Evolutionary conservation across 164 flowering plant genomes (phyloP).

Genomic region (Stephania japonica): DNA sequence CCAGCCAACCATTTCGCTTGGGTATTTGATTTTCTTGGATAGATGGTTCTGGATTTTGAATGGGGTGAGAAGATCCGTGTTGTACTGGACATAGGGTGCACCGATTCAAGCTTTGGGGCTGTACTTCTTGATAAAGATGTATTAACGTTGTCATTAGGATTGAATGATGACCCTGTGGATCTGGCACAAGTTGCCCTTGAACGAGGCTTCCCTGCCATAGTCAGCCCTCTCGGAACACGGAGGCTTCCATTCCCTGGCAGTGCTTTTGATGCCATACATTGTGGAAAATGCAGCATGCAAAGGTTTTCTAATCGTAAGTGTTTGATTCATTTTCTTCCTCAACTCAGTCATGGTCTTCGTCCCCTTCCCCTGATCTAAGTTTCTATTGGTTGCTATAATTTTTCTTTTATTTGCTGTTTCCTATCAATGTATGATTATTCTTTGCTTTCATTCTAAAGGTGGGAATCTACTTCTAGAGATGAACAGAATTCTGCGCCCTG

Average conservation of each 20-base stretch:
- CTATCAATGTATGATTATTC: slow-evolving; percentile 9
- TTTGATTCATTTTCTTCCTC: slow-evolving; percentile 1
- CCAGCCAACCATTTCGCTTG: background rate
- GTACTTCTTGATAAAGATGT: slow-evolving; percentile 79
- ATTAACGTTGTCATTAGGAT: slow-evolving; percentile 62
- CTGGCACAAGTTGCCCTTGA: slow-evolving; percentile 87
- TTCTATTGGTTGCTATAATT: no score
- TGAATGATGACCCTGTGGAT: slow-evolving; percentile 83
- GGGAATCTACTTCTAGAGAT: slow-evolving; percentile 82
- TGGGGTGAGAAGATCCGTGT: slow-evolving; percentile 94
- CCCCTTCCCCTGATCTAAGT: background rate
- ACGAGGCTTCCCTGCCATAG: slow-evolving; percentile 82
- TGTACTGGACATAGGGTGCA: slow-evolving; percentile 80
- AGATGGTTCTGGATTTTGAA: slow-evolving; percentile 98
- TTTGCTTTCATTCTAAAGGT: slow-evolving; percentile 33
- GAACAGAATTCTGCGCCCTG: slow-evolving; percentile 89
- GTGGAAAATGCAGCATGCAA: slow-evolving; percentile 62
- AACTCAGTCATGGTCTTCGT: background rate
- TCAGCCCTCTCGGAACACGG: slow-evolving; percentile 57
- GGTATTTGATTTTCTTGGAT: slow-evolving; percentile 13
- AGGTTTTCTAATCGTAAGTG: slow-evolving; percentile 87
- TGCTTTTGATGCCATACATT: slow-evolving; percentile 87
- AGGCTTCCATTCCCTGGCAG: slow-evolving; percentile 92
- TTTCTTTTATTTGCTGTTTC: background rate
- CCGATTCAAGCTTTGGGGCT: slow-evolving; percentile 68